Percentiles rank a stretch among this genome's conserved stretches.
Evolutionary conservation across 1,139 yeast species (phyloP).

Genomic region (Arxiozyma slooffiae): DNA sequence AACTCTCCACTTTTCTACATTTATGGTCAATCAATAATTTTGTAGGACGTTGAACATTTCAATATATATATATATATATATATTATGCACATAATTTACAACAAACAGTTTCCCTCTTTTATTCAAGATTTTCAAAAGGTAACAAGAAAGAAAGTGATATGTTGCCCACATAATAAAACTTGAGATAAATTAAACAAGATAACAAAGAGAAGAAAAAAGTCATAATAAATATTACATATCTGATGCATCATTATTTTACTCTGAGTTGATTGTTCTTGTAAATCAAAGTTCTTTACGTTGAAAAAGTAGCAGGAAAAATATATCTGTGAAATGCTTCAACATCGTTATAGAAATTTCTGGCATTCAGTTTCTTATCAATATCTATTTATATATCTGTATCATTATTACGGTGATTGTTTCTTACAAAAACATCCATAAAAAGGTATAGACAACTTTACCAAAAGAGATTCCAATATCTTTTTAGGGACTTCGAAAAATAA

Average conservation of each 20-base stretch:
- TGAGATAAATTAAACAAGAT: too few relatives aligned
- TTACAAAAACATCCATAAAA: neutral
- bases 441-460: neutral
- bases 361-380: too few relatives aligned
- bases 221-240: too few relatives aligned
- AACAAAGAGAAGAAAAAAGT: too few relatives aligned
- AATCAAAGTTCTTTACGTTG: neutral
- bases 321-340: neutral
- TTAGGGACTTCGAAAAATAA: slow-evolving; percentile 9
- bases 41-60: too few relatives aligned
- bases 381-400: neutral
- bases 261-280: neutral
- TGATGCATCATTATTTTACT: too few relatives aligned
- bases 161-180: neutral
- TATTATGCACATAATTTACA: too few relatives aligned
- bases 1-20: too few relatives aligned
- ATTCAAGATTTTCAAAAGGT: neutral
- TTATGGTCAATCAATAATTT: too few relatives aligned
- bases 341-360: neutral
- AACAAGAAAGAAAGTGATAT: too few relatives aligned
- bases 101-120: neutral
- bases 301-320: neutral
- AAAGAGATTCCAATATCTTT: slow-evolving; percentile 12
- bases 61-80: too few relatives aligned
- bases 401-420: neutral